Conservation (phyloP, 768 basidiomycete genomes). For the Kockovaella imperatae region DNA sequence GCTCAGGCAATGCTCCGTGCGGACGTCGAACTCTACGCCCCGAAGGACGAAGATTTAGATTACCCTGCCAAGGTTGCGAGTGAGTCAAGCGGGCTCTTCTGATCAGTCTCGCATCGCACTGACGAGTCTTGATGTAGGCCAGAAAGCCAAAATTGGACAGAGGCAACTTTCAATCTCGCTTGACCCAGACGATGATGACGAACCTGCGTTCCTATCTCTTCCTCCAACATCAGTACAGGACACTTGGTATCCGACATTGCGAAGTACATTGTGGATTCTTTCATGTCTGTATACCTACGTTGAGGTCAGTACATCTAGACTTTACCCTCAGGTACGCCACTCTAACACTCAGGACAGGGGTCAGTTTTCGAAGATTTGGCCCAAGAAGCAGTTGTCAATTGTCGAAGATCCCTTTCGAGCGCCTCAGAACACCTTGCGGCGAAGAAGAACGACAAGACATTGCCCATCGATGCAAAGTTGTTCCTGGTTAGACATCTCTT, state of each 20-base stretch:
- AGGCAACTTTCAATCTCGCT: slow-evolving; percentile 17
- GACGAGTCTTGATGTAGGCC: neutral
- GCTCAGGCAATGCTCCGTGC: slow-evolving; percentile 84
- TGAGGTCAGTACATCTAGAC: slow-evolving; percentile 54
- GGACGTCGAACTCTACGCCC: slow-evolving; percentile 75
- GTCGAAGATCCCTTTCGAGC: slow-evolving; percentile 67
- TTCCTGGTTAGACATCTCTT: slow-evolving; percentile 87
- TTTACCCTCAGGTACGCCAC: slow-evolving; percentile 1
- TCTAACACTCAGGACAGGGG: slow-evolving; percentile 53
- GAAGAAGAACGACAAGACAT: slow-evolving; percentile 44
- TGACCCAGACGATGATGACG: slow-evolving; percentile 48
- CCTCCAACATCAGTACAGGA: slow-evolving; percentile 66
- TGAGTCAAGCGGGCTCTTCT: slow-evolving; percentile 43
- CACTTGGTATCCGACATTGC: slow-evolving; percentile 85
- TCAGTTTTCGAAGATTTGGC: slow-evolving; percentile 94
- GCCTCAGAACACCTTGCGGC: slow-evolving; percentile 59
- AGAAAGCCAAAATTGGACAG: slow-evolving; percentile 7
- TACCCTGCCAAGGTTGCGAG: slow-evolving; percentile 74
- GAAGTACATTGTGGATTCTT: slow-evolving; percentile 84
- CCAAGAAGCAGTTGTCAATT: slow-evolving; percentile 78
- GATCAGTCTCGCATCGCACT: neutral
- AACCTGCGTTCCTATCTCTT: slow-evolving; percentile 55
- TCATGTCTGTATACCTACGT: slow-evolving; percentile 84
- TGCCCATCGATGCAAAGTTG: slow-evolving; percentile 72
- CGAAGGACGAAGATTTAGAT: slow-evolving; percentile 67